Evolutionary conservation across 1,139 yeast genomes (phyloP).

Genomic region (Scheffersomyces lignicola): DNA sequence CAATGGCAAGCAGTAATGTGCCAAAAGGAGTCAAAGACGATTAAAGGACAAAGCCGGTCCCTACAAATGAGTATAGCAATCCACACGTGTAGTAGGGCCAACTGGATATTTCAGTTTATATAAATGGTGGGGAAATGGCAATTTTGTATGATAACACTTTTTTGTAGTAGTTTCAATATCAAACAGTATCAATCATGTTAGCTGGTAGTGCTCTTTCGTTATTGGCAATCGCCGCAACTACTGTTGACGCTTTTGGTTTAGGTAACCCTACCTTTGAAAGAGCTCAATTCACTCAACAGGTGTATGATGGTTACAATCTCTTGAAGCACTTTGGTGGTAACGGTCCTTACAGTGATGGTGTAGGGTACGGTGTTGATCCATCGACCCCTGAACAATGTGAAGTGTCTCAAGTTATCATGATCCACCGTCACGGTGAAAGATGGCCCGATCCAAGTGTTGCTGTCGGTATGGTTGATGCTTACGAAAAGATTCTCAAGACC

Average conservation of each 20-base stretch:
- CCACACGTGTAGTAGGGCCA: too few relatives aligned
- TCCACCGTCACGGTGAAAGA: conserved; percentile 5
- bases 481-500: conserved; percentile 3
- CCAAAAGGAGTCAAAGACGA: too few relatives aligned
- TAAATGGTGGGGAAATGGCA: too few relatives aligned
- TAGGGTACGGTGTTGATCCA: conserved; percentile 1
- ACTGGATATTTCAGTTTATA: too few relatives aligned
- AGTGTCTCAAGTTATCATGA: conserved; percentile 2
- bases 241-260: not conserved
- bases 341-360: conserved; percentile 4
- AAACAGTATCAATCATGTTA: conserved; percentile 3
- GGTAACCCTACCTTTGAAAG: conserved; percentile 1
- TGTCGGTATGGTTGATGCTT: conserved; percentile 2
- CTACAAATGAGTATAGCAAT: too few relatives aligned
- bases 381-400: conserved; percentile 2
- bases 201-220: conserved; percentile 4
- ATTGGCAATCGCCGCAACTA: conserved; percentile 1
- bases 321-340: conserved; percentile 4
- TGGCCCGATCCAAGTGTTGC: conserved; percentile 5
- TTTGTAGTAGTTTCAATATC: too few relatives aligned
- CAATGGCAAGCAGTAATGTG: not conserved
- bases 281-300: conserved; percentile 4
- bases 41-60: too few relatives aligned
- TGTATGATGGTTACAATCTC: conserved; percentile 4
- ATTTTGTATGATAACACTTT: too few relatives aligned